A percentile compares a stretch with the other conserved stretches of the same genome.
These are phyloP conservation scores for Tetraselmis chui DNA, from an alignment of 139 green algal genomes.

Conservation along the genomic window DNA sequence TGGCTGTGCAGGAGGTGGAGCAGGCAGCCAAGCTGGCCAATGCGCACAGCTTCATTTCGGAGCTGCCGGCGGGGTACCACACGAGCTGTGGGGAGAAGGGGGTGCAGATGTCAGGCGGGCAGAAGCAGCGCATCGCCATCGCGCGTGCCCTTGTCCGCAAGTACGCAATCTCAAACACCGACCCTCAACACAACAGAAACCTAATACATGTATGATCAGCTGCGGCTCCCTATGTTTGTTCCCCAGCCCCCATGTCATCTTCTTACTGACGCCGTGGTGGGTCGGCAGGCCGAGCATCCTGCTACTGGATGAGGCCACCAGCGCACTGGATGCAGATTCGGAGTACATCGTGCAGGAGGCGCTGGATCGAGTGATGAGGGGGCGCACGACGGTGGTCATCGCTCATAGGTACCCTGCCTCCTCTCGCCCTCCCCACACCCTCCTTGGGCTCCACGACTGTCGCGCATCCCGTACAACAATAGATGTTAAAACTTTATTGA, in stretches of 20 bases:
- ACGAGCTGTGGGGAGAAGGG: slow-evolving; percentile 79
- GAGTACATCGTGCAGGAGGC: slow-evolving; percentile 81
- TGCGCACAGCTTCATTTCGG: slow-evolving; percentile 42
- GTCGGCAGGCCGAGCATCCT: slow-evolving; percentile 23
- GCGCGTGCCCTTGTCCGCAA: slow-evolving; percentile 25
- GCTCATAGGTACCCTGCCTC: background rate
- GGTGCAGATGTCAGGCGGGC: slow-evolving; percentile 67
- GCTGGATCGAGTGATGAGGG: slow-evolving; percentile 74
- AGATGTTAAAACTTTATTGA: no score
- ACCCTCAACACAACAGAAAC: no score
- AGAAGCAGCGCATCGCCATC: slow-evolving; percentile 52
- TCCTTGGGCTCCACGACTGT: background rate
- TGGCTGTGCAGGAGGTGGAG: slow-evolving; percentile 1
- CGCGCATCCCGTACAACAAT: no score
- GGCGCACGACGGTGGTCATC: slow-evolving; percentile 72
- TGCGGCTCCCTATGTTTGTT: no score
- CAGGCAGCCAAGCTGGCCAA: slow-evolving; percentile 29
- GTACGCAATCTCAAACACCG: no score
- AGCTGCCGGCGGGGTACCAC: slow-evolving; percentile 61
- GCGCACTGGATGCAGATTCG: slow-evolving; percentile 54
- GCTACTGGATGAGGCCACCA: slow-evolving; percentile 53
- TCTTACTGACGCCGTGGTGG: background rate
- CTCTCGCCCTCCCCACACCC: no score
- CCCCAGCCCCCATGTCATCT: background rate
- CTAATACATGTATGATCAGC: no score